Percentiles rank a stretch among this genome's conserved stretches.
phyloP scores from a whole-genome alignment of 441 rosid species.

The Capsella rubella region DNA sequence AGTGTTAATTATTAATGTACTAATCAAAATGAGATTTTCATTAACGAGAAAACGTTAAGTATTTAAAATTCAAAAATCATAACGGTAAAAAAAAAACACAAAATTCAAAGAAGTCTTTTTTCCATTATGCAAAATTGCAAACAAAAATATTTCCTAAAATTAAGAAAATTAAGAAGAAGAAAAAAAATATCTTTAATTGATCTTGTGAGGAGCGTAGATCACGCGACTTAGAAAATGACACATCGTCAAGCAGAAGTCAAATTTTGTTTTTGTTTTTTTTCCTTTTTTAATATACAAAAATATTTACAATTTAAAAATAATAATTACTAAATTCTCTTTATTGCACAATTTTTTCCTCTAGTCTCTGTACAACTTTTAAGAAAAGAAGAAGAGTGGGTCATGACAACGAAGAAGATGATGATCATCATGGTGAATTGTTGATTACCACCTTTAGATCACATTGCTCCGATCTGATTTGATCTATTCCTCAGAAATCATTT shows the following conservation, averaged over 20 bases:
- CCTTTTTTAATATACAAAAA: background rate
- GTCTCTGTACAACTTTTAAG: slow-evolving; percentile 5
- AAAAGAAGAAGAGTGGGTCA: slow-evolving; percentile 33
- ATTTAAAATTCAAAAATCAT: background rate
- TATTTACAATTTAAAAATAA: background rate
- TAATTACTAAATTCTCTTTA: background rate
- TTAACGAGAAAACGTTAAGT: background rate
- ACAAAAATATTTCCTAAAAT: slow-evolving; percentile 1
- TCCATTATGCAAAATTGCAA: background rate
- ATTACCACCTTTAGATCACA: too few species aligned
- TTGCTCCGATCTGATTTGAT: slow-evolving; percentile 1
- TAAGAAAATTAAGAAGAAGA: slow-evolving; percentile 7
- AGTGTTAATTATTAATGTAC: too few species aligned
- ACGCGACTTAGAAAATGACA: background rate
- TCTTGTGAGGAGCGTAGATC: slow-evolving; percentile 5
- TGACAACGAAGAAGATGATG: slow-evolving; percentile 21
- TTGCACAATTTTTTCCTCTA: slow-evolving; percentile 1
- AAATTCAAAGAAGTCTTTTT: background rate
- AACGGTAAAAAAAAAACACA: background rate
- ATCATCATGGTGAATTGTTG: background rate
- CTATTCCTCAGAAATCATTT: background rate
- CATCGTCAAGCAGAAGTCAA: slow-evolving; percentile 19
- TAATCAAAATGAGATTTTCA: too few species aligned
- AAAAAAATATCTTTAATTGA: background rate
- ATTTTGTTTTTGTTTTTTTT: background rate